Evolutionary conservation across 1,284 basidiomycete species (phyloP).

Genomic region (Laetiporus sulphureus): DNA sequence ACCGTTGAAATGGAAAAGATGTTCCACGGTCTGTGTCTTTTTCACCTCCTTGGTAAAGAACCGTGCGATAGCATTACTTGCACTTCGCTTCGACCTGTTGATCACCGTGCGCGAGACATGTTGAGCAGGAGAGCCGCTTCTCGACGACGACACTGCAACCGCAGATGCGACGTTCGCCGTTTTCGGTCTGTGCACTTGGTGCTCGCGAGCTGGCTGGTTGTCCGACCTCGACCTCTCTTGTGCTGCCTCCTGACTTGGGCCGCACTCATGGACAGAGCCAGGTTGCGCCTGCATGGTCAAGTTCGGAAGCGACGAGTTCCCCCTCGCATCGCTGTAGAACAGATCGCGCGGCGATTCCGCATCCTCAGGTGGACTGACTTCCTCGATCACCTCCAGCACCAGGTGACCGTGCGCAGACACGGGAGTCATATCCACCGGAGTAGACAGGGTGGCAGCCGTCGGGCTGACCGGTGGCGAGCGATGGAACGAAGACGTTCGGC

Average conservation of each 20-base stretch:
- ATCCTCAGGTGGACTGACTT: constrained; percentile 17
- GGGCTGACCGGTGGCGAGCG: constrained; percentile 33
- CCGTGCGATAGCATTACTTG: constrained; percentile 4
- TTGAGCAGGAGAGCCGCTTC: not conserved
- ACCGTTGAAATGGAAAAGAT: constrained; percentile 3
- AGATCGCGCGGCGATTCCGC: constrained; percentile 3
- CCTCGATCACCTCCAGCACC: constrained; percentile 21
- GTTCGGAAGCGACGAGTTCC: not conserved
- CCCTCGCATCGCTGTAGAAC: constrained; percentile 1
- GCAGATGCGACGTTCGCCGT: constrained; percentile 5
- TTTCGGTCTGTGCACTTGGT: not conserved
- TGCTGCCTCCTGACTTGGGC: constrained; percentile 1
- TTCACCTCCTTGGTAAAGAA: constrained; percentile 7
- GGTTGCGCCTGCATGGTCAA: too few species aligned
- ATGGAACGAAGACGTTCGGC: constrained; percentile 24
- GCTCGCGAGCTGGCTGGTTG: not conserved
- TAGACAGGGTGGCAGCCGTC: constrained; percentile 13
- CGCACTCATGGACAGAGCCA: too few species aligned
- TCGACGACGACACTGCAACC: not conserved
- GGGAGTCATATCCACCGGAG: constrained; percentile 14
- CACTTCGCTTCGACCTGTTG: constrained; percentile 3
- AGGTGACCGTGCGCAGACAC: constrained; percentile 8
- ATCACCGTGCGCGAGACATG: too few species aligned
- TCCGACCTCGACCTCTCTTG: not conserved
- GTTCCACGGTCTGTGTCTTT: constrained; percentile 1